Percentiles rank a stretch among this genome's conserved stretches.
phyloP scores from a whole-genome alignment of 441 rosid species.

The Pelargonium citronellum region DNA sequence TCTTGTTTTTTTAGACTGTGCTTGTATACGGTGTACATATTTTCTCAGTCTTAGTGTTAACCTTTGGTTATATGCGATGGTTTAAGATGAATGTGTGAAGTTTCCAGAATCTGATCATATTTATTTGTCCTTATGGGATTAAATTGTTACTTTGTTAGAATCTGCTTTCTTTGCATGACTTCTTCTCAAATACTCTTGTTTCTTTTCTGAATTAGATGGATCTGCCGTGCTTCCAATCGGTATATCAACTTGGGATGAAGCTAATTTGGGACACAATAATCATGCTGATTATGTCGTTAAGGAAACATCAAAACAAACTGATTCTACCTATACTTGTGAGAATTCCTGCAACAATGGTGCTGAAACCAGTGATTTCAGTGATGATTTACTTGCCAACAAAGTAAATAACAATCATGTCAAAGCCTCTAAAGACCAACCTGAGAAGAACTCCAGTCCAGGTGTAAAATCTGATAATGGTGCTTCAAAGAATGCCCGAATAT shows the following conservation, averaged over 20 bases:
- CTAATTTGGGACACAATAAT: slow-evolving; percentile 16
- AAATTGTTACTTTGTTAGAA: not conserved
- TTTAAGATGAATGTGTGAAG: too few species aligned
- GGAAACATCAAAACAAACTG: slow-evolving; percentile 26
- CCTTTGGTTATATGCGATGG: too few species aligned
- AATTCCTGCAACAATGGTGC: slow-evolving; percentile 19
- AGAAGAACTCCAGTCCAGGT: slow-evolving; percentile 26
- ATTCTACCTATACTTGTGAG: slow-evolving; percentile 20
- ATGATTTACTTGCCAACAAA: slow-evolving; percentile 25
- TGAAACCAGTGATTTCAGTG: slow-evolving; percentile 23
- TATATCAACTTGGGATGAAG: slow-evolving; percentile 32
- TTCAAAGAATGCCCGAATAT: slow-evolving; percentile 38
- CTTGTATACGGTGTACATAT: too few species aligned
- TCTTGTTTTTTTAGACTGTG: too few species aligned
- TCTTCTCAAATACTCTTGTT: slow-evolving; percentile 9
- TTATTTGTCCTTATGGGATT: not conserved
- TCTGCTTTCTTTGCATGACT: not conserved
- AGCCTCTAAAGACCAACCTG: slow-evolving; percentile 27
- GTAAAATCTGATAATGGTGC: slow-evolving; percentile 29
- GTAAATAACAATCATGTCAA: slow-evolving; percentile 23
- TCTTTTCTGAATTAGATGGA: slow-evolving; percentile 32
- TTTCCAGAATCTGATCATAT: too few species aligned
- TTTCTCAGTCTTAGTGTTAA: too few species aligned
- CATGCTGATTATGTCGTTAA: slow-evolving; percentile 30
- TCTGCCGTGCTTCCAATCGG: slow-evolving; percentile 27